These are phyloP conservation scores for Plasmodium gallinaceum DNA, from an alignment of 169 alveolate species.

Conservation along the genomic window DNA sequence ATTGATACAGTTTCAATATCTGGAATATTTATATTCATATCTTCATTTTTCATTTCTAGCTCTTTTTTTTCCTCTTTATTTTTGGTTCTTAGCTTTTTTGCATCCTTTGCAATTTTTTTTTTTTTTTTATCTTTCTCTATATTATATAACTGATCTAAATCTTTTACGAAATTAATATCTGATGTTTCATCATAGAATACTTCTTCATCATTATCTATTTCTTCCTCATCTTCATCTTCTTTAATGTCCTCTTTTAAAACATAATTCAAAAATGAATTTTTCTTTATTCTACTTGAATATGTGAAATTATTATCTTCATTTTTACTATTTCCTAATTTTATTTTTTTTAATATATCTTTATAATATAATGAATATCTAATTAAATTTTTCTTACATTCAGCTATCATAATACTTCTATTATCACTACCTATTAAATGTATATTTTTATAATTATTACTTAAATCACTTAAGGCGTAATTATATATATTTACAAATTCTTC, in stretches of 20 bases:
- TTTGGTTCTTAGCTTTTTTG: background rate
- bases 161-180: background rate
- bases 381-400: constrained; percentile 61
- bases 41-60: background rate
- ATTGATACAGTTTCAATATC: constrained; percentile 31
- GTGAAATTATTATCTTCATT: background rate
- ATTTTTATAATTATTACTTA: constrained; percentile 4
- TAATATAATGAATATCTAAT: constrained; percentile 41
- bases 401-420: constrained; percentile 59
- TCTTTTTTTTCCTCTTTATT: constrained; percentile 2
- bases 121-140: background rate
- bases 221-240: constrained; percentile 11
- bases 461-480: constrained; percentile 2
- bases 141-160: constrained; percentile 13
- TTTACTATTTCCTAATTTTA: background rate
- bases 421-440: constrained; percentile 55
- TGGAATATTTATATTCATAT: constrained; percentile 26
- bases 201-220: background rate
- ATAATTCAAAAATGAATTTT: constrained; percentile 25
- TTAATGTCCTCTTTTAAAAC: constrained; percentile 15
- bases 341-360: constrained; percentile 11
- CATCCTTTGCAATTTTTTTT: background rate
- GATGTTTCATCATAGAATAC: background rate
- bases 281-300: constrained; percentile 2
- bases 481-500: constrained; percentile 33